These are phyloP conservation scores for Croton setiger DNA, from an alignment of 441 rosid species.

Conservation along the genomic window DNA sequence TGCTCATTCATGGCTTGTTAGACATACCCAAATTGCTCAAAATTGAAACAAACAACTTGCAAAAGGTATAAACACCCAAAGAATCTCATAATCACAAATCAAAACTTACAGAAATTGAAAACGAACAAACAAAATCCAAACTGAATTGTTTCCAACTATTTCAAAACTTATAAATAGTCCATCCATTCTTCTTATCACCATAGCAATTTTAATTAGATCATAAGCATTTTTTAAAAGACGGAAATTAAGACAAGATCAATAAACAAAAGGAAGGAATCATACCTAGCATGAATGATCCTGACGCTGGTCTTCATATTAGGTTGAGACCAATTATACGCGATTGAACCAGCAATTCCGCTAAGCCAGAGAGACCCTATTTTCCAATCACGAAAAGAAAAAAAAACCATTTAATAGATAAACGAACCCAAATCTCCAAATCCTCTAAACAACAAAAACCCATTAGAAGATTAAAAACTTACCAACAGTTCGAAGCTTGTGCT, in stretches of 20 bases:
- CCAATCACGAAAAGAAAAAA: background rate
- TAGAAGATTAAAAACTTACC: slow-evolving; percentile 37
- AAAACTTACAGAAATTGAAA: background rate
- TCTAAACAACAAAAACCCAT: background rate
- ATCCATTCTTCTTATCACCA: background rate
- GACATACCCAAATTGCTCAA: no score
- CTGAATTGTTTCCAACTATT: background rate
- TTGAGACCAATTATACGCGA: slow-evolving; percentile 92
- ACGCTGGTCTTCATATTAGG: slow-evolving; percentile 94
- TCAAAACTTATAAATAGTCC: background rate
- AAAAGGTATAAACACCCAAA: background rate
- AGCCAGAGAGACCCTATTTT: slow-evolving; percentile 84
- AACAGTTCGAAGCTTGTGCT: slow-evolving; percentile 85
- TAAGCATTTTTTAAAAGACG: no score
- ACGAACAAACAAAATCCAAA: background rate
- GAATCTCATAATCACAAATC: background rate
- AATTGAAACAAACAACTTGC: background rate
- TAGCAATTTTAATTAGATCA: background rate
- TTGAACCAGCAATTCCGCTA: slow-evolving; percentile 75
- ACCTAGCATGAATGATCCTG: slow-evolving; percentile 93
- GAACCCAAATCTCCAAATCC: no score
- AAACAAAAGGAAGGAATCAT: background rate
- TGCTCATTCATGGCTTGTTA: no score
- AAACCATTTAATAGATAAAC: background rate
- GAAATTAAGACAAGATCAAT: background rate